A percentile compares a stretch with the other conserved stretches of the same genome.
Evolutionary conservation across 176 grass and related monocot genomes (phyloP).

Genomic region (Chrysopogon serrulatus): DNA sequence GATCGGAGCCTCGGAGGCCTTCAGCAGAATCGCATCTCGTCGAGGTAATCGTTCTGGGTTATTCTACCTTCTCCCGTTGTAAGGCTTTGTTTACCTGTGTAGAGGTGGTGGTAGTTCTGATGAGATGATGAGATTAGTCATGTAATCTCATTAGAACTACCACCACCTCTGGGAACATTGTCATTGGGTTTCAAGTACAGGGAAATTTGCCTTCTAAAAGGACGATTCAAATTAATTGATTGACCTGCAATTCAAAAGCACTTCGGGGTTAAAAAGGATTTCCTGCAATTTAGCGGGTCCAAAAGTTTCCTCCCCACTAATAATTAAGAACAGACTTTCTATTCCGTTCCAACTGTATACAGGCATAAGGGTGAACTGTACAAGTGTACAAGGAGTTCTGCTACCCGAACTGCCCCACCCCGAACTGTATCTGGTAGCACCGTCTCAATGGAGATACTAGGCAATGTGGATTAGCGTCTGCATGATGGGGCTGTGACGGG

Average conservation of each 20-base stretch:
- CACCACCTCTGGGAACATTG: no score
- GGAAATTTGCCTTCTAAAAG: not conserved
- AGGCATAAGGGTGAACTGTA: no score
- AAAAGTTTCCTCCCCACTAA: not conserved
- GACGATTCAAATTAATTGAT: not conserved
- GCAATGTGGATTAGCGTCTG: no score
- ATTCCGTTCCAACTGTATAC: not conserved
- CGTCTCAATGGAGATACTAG: no score
- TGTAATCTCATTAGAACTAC: no score
- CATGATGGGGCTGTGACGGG: no score
- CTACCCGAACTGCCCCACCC: no score
- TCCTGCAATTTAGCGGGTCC: not conserved
- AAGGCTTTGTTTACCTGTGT: not conserved
- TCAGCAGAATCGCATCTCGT: not conserved
- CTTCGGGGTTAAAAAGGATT: not conserved
- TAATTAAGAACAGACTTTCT: not conserved
- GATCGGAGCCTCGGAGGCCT: not conserved
- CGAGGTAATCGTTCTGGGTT: not conserved
- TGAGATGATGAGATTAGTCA: not conserved
- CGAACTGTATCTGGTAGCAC: no score
- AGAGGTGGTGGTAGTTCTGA: not conserved
- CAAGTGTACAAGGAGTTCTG: no score
- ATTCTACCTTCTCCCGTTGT: not conserved
- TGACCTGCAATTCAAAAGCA: not conserved
- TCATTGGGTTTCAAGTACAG: no score